phyloP scores from a whole-genome alignment of 306 rosid genomes.

The Gastrolobium bilobum region DNA sequence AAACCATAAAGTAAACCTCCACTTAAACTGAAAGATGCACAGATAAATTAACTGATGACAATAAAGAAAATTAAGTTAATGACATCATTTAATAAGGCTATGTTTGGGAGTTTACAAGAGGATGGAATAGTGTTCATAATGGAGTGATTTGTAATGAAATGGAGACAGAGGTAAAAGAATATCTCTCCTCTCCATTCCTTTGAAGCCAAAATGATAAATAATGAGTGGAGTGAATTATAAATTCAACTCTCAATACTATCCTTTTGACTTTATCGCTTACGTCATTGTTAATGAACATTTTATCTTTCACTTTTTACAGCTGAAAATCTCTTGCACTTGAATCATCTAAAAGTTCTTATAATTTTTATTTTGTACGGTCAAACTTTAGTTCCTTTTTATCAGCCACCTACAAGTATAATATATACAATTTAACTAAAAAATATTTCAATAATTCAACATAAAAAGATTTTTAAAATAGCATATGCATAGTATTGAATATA shows the following conservation, averaged over 20 bases:
- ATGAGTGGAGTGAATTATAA: background rate
- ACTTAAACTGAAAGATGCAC: conserved; percentile 18
- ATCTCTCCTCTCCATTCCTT: background rate
- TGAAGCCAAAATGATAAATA: background rate
- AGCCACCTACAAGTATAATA: background rate
- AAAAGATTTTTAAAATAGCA: too few species aligned
- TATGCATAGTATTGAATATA: too few species aligned
- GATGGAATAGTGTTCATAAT: background rate
- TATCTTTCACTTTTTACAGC: background rate
- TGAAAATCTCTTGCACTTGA: background rate
- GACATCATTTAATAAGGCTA: background rate
- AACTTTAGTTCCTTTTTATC: conserved; percentile 8
- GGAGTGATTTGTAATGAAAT: background rate
- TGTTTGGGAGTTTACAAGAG: conserved; percentile 5
- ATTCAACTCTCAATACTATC: background rate
- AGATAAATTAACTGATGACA: background rate
- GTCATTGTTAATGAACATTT: conserved; percentile 6
- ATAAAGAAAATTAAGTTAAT: background rate
- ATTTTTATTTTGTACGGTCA: background rate
- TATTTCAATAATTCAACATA: background rate
- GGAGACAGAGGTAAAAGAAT: background rate
- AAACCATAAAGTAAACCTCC: conserved; percentile 27
- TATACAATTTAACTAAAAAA: background rate
- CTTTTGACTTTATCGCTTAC: conserved; percentile 8
- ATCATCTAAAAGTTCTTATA: background rate